Evolutionary conservation across 345 rosid species (phyloP), one percentile per base, ranked within the genome.

Genomic region (Acer negundo): DNA sequence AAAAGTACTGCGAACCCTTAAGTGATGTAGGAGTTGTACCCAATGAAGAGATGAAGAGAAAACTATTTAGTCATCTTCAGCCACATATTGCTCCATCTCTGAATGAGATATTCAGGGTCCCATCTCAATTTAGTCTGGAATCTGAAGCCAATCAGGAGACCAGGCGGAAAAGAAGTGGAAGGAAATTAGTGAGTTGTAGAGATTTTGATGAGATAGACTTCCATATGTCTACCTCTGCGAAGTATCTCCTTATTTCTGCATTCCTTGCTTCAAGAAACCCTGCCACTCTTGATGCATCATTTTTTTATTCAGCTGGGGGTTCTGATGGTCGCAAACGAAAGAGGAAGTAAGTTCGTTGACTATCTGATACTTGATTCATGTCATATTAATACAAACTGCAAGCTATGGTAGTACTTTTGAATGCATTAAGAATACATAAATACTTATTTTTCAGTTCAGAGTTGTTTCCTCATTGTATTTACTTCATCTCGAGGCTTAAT

Each of bases 221-320:
- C 74, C 95, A 93, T 79, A 90, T 93, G 97, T 92, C 96, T 67
- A 84, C 82, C 68, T 90, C 94, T 59, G 90, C 97, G 23, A 95
- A 92, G 83, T 91, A 86, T 87, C 98, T 95, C 75, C 97, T 95
- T 78, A 82, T 95, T 80, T 91, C 99, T 38, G 97, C 98, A 64
- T 93, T 93, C 85, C 92, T 95, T 23, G 96, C 98, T 82, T 95
- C 98, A 26, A 91, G 93, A 89, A 95, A 95, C 80, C 99, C 98
- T 46, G 94, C 97, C 38, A 95, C 99, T 42, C 83, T 93, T 62
- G 97, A 95, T 77, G 98, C 98, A 16, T 95, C 98, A 10, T 80
- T 92, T 82, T 95, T 95, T 85, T 98, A 95, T 84, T 90, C 94
- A 69, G 86, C 89, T 64, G 97, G 93, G 58, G 95, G 91, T 64